Conservation (phyloP, 179 eudicot species). For the Spinacia oleracea region DNA sequence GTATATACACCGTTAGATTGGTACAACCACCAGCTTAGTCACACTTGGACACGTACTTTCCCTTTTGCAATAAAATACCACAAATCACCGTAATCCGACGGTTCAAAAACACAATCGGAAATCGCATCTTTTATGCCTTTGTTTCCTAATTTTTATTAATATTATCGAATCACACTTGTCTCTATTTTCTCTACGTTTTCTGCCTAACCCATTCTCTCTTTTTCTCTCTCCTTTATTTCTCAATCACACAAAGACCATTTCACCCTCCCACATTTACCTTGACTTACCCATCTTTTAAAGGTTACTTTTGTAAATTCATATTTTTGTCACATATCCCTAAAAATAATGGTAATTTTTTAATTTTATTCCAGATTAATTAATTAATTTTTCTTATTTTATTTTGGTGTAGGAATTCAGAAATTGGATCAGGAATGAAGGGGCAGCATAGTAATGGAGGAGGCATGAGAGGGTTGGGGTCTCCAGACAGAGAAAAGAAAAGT, state of each 20-base stretch:
- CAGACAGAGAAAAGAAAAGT: constrained; percentile 59
- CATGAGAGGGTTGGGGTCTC: constrained; percentile 50
- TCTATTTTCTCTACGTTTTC: constrained; percentile 13
- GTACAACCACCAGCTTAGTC: constrained; percentile 7
- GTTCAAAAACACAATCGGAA: constrained; percentile 26
- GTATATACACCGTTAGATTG: constrained; percentile 23
- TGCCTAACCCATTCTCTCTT: neutral
- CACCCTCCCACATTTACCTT: neutral
- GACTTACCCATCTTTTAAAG: constrained; percentile 4
- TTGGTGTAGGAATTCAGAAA: constrained; percentile 55
- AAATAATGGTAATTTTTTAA: neutral
- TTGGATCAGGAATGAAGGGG: constrained; percentile 64
- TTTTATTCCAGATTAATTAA: neutral
- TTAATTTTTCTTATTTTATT: neutral
- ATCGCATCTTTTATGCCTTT: constrained; percentile 14
- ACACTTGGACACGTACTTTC: constrained; percentile 20
- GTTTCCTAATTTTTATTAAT: neutral
- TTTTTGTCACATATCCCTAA: no score
- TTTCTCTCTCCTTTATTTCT: constrained; percentile 19
- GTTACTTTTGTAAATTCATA: constrained; percentile 23
- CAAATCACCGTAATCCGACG: constrained; percentile 39
- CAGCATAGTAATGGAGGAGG: constrained; percentile 38
- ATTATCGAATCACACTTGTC: constrained; percentile 17
- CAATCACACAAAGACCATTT: constrained; percentile 9
- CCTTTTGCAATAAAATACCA: neutral